Base-by-base conservation (phyloP, 2,329 filamentous ascomycete species). In the Lizonia empirigonia region DNA sequence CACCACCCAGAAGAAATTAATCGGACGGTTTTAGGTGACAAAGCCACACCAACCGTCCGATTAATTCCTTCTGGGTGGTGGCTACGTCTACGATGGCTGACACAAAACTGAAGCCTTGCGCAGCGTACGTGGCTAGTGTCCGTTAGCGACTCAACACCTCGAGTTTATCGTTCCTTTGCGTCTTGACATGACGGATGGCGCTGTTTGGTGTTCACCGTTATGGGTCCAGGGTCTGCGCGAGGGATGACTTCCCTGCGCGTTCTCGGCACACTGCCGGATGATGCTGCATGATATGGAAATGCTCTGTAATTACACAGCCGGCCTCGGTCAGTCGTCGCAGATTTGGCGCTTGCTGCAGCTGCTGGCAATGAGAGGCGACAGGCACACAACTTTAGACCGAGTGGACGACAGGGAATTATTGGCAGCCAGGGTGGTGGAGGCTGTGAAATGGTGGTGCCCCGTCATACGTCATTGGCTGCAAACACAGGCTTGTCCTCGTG, bases 391-490 rank as follows among this genome's bases (percentile, higher is more conserved):
- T n/a, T 27, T 47, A 39, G 37, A 44, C 37, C 33, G 33, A n/a
- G n/a, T n/a, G n/a, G n/a, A n/a, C n/a, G n/a, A 42, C 27, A 42
- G 23, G 34, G 23, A 32, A 47, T 19, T 47, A 47, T 42, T 52
- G 42, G 13, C 38, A 38, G 42, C 49, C 44, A 47, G 34, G 32
- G 16, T 34, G 45, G 35, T 46, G 47, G 40, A 54, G 59, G 49
- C 34, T 52, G 53, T 52, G 55, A 44, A 42, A 38, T 55, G 55
- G 46, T 38, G 37, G 44, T 27, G 30, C 32, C 42, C 45, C 29
- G 47, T 44, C 40, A 34, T 64, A 66, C 65, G 64, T 70, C 64
- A 69, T 64, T 60, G 58, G 53, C 39, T 47, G 27, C 12, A n/a
- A 44, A 39, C 16, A 45, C 24, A 44, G 27, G 34, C 24, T 18